Conservation (phyloP, 106 monocot genomes). For the Alisma plantagoaquatica region DNA sequence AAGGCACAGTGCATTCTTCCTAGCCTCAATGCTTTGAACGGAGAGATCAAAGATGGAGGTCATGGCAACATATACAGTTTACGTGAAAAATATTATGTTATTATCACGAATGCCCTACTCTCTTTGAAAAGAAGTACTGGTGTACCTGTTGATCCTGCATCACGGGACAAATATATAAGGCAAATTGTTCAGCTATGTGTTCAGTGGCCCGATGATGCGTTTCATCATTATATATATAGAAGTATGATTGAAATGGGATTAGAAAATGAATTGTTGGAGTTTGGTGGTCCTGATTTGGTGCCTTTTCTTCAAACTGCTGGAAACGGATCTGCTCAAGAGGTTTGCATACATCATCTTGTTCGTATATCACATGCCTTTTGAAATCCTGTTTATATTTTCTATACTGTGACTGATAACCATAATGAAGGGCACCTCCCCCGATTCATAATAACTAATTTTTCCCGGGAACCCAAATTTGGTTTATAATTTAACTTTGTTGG, state of each 20-base stretch:
- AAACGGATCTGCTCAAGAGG: conserved; percentile 46
- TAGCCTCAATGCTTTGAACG: conserved; percentile 45
- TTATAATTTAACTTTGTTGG: too few species aligned
- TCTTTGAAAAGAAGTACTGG: conserved; percentile 43
- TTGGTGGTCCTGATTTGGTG: conserved; percentile 93
- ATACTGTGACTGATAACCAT: too few species aligned
- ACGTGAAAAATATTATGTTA: conserved; percentile 75
- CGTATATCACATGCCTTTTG: too few species aligned
- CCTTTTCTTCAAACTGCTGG: conserved; percentile 86
- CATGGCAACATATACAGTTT: conserved; percentile 33
- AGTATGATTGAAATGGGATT: conserved; percentile 75
- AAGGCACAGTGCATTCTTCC: conserved; percentile 81
- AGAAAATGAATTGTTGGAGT: conserved; percentile 85
- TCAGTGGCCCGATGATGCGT: conserved; percentile 74
- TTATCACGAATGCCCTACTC: conserved; percentile 61
- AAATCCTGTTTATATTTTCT: too few species aligned
- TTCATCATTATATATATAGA: conserved; percentile 81
- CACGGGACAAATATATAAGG: conserved; percentile 49
- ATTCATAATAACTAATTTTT: too few species aligned
- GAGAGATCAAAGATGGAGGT: conserved; percentile 32
- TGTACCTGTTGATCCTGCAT: conserved; percentile 45
- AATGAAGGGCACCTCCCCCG: too few species aligned
- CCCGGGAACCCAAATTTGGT: too few species aligned
- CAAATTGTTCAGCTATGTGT: conserved; percentile 91
- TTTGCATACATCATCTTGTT: too few species aligned